Evolutionary conservation across 2,329 filamentous ascomycete genomes (phyloP).

Genomic region (Microdochium bolleyi): DNA sequence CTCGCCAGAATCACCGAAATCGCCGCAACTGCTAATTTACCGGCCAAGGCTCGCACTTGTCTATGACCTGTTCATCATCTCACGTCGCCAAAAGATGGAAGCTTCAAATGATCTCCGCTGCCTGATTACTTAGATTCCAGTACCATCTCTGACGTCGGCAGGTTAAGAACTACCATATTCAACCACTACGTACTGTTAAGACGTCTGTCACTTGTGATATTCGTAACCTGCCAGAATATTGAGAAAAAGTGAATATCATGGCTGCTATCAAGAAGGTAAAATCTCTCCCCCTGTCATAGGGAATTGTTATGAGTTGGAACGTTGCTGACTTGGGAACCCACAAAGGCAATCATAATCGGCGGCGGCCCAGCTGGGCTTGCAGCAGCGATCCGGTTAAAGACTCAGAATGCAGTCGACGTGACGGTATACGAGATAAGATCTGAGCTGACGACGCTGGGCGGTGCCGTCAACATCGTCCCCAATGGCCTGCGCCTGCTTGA

Average conservation of each 20-base stretch:
- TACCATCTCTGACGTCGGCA: not conserved
- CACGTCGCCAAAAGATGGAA: not conserved
- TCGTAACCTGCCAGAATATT: not conserved
- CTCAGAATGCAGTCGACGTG: constrained; percentile 31
- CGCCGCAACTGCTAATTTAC: not conserved
- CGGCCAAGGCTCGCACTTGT: not conserved
- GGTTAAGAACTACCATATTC: not conserved
- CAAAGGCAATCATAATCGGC: constrained; percentile 26
- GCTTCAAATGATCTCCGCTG: not conserved
- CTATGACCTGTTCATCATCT: not conserved
- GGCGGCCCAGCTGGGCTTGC: constrained; percentile 41
- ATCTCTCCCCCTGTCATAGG: not conserved
- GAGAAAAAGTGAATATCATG: not conserved
- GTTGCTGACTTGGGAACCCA: not conserved
- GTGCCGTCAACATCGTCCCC: constrained; percentile 39
- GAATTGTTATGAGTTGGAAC: not conserved
- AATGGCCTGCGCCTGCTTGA: constrained; percentile 45
- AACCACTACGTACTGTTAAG: not conserved
- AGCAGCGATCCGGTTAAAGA: constrained; percentile 34
- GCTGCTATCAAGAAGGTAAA: not conserved
- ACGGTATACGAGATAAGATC: constrained; percentile 40
- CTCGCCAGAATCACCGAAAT: not conserved
- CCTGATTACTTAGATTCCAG: not conserved
- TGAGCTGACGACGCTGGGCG: constrained; percentile 36
- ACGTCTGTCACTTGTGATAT: not conserved